A percentile compares a stretch with the other conserved stretches of the same genome.
phyloP scores from a whole-genome alignment of 768 basidiomycete species.

The Boletus huronensis region DNA sequence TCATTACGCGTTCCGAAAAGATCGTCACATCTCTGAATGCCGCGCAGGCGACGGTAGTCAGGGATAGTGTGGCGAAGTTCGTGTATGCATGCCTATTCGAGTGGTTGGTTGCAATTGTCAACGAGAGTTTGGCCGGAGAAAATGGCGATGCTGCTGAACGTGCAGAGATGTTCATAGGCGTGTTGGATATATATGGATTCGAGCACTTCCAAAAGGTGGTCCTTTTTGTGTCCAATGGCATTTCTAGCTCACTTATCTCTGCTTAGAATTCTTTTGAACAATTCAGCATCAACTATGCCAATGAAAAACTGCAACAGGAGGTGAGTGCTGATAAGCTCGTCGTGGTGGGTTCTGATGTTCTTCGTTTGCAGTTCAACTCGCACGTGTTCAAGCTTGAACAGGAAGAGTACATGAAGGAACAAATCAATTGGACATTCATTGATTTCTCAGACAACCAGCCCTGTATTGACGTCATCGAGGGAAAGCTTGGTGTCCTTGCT shows the following conservation, averaged over 20 bases:
- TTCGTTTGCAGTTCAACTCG: conserved; percentile 78
- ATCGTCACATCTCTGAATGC: conserved; percentile 85
- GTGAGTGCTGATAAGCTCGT: conserved; percentile 37
- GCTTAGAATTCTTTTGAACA: conserved; percentile 87
- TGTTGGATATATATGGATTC: conserved; percentile 96
- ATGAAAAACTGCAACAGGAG: conserved; percentile 97
- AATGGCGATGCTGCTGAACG: conserved; percentile 84
- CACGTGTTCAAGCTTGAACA: conserved; percentile 99
- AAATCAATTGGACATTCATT: conserved; percentile 99
- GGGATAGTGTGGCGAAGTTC: conserved; percentile 97
- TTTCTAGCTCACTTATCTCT: conserved; percentile 4
- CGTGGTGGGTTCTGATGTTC: conserved; percentile 10
- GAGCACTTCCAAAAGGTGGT: conserved; percentile 93
- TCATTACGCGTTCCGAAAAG: conserved; percentile 91
- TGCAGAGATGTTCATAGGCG: conserved; percentile 99
- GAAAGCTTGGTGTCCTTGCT: conserved; percentile 91
- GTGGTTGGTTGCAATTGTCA: conserved; percentile 96
- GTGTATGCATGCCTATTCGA: conserved; percentile 98
- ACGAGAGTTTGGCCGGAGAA: conserved; percentile 95
- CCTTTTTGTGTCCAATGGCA: neutral
- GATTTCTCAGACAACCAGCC: conserved; percentile 99
- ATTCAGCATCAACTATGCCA: conserved; percentile 99
- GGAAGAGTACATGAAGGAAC: conserved; percentile 97
- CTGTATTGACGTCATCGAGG: conserved; percentile 98
- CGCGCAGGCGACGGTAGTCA: conserved; percentile 87